Conservation (phyloP, 1,284 basidiomycete species). For the Farysia itapuensis region DNA sequence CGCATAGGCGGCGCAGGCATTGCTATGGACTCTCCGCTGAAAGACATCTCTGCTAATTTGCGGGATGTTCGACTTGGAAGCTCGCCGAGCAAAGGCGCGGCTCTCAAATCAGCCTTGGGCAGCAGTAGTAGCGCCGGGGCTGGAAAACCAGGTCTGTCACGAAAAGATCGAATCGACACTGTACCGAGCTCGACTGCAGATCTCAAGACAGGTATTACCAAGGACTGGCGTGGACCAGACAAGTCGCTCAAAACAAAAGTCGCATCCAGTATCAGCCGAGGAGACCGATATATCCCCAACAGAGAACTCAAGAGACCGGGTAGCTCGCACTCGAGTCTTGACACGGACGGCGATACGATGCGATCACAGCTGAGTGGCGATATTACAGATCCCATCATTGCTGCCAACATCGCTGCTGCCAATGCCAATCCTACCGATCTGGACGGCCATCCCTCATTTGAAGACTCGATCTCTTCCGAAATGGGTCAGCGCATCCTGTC, state of each 20-base stretch:
- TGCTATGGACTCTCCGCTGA: constrained; percentile 39
- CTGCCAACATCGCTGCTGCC: constrained; percentile 39
- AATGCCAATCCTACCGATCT: constrained; percentile 45
- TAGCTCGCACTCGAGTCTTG: constrained; percentile 26
- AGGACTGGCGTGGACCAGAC: constrained; percentile 50
- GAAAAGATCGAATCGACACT: constrained; percentile 38
- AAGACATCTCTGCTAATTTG: constrained; percentile 41
- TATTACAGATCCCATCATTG: constrained; percentile 32
- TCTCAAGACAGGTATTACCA: constrained; percentile 40
- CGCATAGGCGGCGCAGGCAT: not conserved
- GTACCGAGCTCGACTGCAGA: constrained; percentile 15
- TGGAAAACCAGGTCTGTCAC: constrained; percentile 10
- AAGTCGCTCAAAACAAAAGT: constrained; percentile 30
- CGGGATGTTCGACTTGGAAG: constrained; percentile 31
- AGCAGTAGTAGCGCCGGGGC: constrained; percentile 1
- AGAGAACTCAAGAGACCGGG: constrained; percentile 43
- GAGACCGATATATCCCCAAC: constrained; percentile 56
- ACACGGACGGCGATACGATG: constrained; percentile 45
- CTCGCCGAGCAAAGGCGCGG: constrained; percentile 21
- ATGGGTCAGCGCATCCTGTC: constrained; percentile 61
- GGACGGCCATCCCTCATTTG: constrained; percentile 39
- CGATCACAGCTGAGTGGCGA: constrained; percentile 19
- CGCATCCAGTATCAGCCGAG: constrained; percentile 39
- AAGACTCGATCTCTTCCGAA: constrained; percentile 57
- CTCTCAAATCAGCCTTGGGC: constrained; percentile 12